Conservation (phyloP, 257 asterid species). For the Asclepias syriaca region DNA sequence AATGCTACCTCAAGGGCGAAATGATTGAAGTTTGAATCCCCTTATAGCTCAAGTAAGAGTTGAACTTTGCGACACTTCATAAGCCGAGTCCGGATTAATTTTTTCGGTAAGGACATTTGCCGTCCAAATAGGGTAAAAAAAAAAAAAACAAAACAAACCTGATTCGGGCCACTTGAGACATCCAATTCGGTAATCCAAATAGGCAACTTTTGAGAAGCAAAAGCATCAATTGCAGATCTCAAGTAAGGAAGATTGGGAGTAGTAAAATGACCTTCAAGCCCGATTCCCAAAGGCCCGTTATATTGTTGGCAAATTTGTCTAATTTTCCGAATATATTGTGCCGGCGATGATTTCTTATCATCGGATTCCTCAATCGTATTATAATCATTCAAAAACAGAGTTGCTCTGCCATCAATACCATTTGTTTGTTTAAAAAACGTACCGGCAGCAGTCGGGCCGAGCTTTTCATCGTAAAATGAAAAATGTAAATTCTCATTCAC, state of each 20-base stretch:
- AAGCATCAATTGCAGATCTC: slow-evolving; percentile 27
- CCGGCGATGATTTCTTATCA: slow-evolving; percentile 17
- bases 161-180: background rate
- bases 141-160: background rate
- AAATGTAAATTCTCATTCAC: slow-evolving; percentile 57
- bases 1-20: too few species aligned
- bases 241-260: slow-evolving; percentile 20
- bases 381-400: slow-evolving; percentile 33
- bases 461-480: slow-evolving; percentile 31
- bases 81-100: too few species aligned
- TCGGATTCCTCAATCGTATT: slow-evolving; percentile 22
- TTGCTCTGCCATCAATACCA: slow-evolving; percentile 18
- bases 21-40: too few species aligned
- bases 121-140: too few species aligned
- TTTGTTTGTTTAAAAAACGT: slow-evolving; percentile 19
- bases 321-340: slow-evolving; percentile 26
- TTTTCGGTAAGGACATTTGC: too few species aligned
- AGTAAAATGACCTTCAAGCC: slow-evolving; percentile 26
- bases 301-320: slow-evolving; percentile 15
- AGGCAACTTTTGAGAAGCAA: slow-evolving; percentile 23
- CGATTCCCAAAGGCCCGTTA: slow-evolving; percentile 22
- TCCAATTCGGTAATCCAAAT: slow-evolving; percentile 38
- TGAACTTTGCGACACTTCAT: too few species aligned
- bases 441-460: slow-evolving; percentile 11
- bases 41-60: too few species aligned